Evolutionary conservation across 2,329 filamentous ascomycete genomes (phyloP).

Genomic region (Pseudogymnoascus sp.): DNA sequence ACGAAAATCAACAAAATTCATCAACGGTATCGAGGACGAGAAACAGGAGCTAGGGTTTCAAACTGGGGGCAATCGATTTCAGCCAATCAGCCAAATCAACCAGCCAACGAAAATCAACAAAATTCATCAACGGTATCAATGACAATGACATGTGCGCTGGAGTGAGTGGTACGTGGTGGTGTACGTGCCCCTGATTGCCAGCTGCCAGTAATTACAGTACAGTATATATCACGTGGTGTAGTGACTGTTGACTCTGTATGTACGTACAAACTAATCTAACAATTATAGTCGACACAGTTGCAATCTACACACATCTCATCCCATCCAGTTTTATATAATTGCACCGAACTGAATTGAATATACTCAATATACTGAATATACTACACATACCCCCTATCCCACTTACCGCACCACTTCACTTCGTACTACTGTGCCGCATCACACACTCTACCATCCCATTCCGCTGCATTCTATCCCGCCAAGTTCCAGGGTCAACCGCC

Average conservation of each 20-base stretch:
- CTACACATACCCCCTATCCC: neutral
- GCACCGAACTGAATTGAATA: neutral
- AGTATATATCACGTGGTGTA: neutral
- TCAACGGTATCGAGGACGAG: neutral
- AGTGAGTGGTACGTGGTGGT: too few species aligned
- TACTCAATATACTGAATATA: neutral
- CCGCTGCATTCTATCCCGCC: neutral
- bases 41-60: too few species aligned
- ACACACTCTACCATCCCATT: neutral
- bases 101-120: neutral
- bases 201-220: too few species aligned
- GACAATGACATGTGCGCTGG: slow-evolving; percentile 2
- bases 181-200: too few species aligned
- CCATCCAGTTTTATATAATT: neutral
- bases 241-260: neutral
- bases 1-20: neutral
- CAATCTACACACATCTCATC: neutral
- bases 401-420: neutral
- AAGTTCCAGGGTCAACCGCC: neutral
- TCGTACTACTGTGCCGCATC: neutral
- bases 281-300: neutral
- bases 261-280: too few species aligned
- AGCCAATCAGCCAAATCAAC: neutral
- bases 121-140: neutral
- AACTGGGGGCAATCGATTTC: too few species aligned